A percentile compares a stretch with the other conserved stretches of the same genome.
Conservation (phyloP, 2,329 filamentous ascomycete species). For the Colletotrichum scovillei region DNA sequence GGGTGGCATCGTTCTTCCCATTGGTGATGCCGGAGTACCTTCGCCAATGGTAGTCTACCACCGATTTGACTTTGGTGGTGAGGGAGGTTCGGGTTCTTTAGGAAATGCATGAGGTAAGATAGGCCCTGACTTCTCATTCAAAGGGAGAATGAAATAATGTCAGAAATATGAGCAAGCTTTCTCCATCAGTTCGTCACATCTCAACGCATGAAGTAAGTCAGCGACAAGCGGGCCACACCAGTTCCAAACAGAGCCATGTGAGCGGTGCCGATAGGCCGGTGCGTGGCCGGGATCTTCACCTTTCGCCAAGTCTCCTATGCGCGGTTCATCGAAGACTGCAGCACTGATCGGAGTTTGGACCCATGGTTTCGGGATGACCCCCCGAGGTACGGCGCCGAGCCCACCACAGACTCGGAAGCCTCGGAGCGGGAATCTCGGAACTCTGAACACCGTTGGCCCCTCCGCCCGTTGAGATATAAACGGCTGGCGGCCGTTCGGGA, state of each 20-base stretch:
- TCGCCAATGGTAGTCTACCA: no score
- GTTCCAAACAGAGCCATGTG: no score
- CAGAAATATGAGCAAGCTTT: neutral
- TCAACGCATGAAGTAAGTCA: neutral
- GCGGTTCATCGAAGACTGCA: slow-evolving; percentile 3
- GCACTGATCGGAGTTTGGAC: neutral
- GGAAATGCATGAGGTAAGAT: no score
- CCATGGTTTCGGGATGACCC: slow-evolving; percentile 4
- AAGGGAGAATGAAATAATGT: neutral
- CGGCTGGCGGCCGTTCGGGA: no score
- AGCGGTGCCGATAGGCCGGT: neutral
- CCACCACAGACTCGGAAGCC: slow-evolving; percentile 6
- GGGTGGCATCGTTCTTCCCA: no score
- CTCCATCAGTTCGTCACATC: slow-evolving; percentile 4
- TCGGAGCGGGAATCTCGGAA: slow-evolving; percentile 3
- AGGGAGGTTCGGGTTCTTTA: no score
- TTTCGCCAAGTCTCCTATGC: neutral
- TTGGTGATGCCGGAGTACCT: no score
- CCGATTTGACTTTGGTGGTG: no score
- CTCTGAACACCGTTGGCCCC: neutral
- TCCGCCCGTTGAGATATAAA: neutral
- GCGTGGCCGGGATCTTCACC: neutral
- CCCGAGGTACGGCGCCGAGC: neutral
- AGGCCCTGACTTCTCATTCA: no score
- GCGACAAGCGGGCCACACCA: no score